Base-by-base conservation (phyloP, 148 eudicot species). In the Nepenthes mirabilis region DNA sequence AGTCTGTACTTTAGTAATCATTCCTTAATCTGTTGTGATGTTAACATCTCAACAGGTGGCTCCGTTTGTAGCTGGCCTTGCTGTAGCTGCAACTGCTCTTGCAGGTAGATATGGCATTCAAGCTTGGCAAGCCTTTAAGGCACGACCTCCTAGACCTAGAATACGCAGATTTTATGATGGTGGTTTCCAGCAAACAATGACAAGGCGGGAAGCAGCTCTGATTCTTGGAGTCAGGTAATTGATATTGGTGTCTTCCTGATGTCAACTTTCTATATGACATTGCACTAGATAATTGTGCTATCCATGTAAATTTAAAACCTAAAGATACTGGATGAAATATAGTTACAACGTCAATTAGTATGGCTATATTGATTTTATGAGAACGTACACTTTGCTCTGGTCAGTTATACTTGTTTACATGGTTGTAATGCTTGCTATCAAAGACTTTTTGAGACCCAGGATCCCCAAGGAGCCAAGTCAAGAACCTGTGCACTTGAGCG, bases 51-150 rank as follows among this genome's bases (percentile, higher is more conserved):
- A 8, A 58, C 72, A 89, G 96, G 60, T 70, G 45, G 58, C 93
- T 43, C 87, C 93, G 36, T 51, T 89, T 56, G 58, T 89, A 57
- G 87, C 80, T 35, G 93, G 96, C 48, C 69, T 83, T 67, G 81
- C 90, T 47, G 68, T 80, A 68, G 95, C 93, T 48, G 90, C 88
- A 40, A 73, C 93, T 54, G 96, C 96, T 59, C 70, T 77, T 72
- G 96, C 96, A 48, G 93, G 88, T 35, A 81, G 77, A 72, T 83
- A 81, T 50, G 72, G 90, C 49, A 73, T 87, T 60, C 82, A 72
- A 71, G 97, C 96, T 40, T 91, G 96, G 97, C 89, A 81, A 66
- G 96, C 96, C 52, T 83, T 91, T 57, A 91, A 85, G 75, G 80
- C 96, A 52, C 72, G 97, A 43, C 94, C 96, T 54, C 35, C 57